These are phyloP conservation scores for Xylaria sp. DNA, from an alignment of 2,329 filamentous ascomycete genomes.

Conservation along the genomic window DNA sequence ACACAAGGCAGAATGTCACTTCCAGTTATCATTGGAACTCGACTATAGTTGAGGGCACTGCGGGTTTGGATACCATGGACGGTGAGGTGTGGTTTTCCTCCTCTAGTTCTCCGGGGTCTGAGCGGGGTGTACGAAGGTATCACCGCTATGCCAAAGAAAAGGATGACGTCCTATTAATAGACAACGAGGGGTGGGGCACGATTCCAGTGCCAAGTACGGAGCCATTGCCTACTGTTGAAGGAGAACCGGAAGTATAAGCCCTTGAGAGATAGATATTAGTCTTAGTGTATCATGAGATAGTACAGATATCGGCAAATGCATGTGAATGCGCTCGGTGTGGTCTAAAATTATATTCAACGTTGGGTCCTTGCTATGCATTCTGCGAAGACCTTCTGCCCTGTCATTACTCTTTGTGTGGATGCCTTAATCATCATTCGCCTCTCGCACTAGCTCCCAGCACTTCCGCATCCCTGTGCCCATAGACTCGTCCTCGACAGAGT, in stretches of 20 bases:
- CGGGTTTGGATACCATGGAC: conserved; percentile 43
- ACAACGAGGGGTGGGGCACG: conserved; percentile 39
- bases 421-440: conserved; percentile 36
- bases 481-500: conserved; percentile 59
- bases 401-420: not conserved
- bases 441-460: conserved; percentile 61
- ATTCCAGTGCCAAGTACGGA: conserved; percentile 41
- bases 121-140: conserved; percentile 37
- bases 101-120: conserved; percentile 33
- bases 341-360: not conserved
- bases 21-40: conserved; percentile 49
- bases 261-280: not conserved
- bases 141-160: conserved; percentile 44
- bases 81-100: conserved; percentile 48
- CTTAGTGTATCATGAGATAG: not conserved
- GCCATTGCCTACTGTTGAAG: conserved; percentile 39
- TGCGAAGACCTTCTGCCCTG: not conserved
- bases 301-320: not conserved
- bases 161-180: conserved; percentile 41
- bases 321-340: not conserved
- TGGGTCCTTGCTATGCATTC: not conserved
- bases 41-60: conserved; percentile 48
- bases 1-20: conserved; percentile 48
- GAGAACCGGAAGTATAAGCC: conserved; percentile 36
- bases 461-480: conserved; percentile 70